A percentile compares a stretch with the other conserved stretches of the same genome.
phyloP scores from a whole-genome alignment of 345 rosid species.

The Ricinus communis region DNA sequence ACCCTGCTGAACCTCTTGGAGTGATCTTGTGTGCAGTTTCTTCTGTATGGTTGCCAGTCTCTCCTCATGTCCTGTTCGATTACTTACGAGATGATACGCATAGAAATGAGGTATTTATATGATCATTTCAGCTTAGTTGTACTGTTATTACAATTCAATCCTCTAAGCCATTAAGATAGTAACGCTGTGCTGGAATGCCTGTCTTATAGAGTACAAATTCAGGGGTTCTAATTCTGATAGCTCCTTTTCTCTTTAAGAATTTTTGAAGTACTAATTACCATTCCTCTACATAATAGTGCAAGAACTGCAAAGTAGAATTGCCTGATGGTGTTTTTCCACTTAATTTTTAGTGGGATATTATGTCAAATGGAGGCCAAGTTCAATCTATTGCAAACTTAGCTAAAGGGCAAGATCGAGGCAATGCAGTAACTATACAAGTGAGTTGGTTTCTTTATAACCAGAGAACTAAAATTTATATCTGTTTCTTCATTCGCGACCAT shows the following conservation, averaged over 20 bases:
- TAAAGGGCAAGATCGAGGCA: conserved; percentile 94
- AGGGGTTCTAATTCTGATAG: too few species aligned
- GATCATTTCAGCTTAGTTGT: not conserved
- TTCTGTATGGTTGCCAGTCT: conserved; percentile 81
- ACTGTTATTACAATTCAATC: too few species aligned
- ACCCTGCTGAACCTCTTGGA: conserved; percentile 90
- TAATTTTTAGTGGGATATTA: conserved; percentile 79
- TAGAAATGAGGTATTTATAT: conserved; percentile 65
- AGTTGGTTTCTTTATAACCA: conserved; percentile 2
- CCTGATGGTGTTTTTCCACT: conserved; percentile 13
- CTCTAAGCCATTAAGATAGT: too few species aligned
- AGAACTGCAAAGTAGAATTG: not conserved
- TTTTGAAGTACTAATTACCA: too few species aligned
- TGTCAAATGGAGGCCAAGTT: conserved; percentile 63
- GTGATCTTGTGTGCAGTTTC: conserved; percentile 87
- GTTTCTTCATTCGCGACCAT: not conserved
- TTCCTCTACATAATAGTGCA: not conserved
- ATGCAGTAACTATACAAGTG: conserved; percentile 82
- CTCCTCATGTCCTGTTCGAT: conserved; percentile 68
- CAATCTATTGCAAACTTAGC: conserved; percentile 75
- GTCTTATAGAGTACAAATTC: too few species aligned
- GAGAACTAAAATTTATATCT: too few species aligned
- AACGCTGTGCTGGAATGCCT: too few species aligned
- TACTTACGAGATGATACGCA: conserved; percentile 84
- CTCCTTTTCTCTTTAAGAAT: too few species aligned